Percentiles rank a stretch among this genome's conserved stretches.
phyloP scores from a whole-genome alignment of 2,329 filamentous ascomycete species.

The Trichophyton verrucosum region DNA sequence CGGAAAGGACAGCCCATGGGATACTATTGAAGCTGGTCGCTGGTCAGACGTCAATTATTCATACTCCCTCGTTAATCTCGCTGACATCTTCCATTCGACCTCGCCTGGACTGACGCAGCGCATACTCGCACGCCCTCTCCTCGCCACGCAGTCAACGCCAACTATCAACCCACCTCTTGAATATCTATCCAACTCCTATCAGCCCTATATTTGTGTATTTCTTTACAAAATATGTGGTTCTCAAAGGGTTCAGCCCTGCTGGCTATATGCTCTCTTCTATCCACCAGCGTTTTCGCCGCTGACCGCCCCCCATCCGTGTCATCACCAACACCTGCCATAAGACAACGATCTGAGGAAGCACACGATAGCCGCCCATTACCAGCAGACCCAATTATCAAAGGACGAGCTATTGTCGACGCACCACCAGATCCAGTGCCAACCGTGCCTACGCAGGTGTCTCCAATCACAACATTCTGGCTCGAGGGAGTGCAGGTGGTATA shows the following conservation, averaged over 20 bases:
- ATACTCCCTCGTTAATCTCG: background rate
- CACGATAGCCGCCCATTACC: background rate
- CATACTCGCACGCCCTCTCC: background rate
- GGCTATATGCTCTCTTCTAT: background rate
- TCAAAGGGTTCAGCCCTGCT: background rate
- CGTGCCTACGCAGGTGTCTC: slow-evolving; percentile 18
- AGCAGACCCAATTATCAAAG: background rate
- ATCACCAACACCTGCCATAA: background rate
- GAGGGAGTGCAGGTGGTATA: slow-evolving; percentile 15
- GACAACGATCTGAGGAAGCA: background rate
- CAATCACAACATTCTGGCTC: slow-evolving; percentile 19
- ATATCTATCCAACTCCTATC: background rate
- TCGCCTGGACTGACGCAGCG: background rate
- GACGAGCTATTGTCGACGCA: slow-evolving; percentile 20
- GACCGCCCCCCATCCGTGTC: background rate
- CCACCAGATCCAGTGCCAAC: slow-evolving; percentile 17
- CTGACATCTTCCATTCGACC: background rate
- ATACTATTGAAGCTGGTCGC: background rate
- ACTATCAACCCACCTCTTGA: background rate
- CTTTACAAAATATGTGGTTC: background rate
- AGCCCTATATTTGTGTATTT: background rate
- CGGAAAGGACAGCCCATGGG: background rate
- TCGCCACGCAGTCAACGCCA: background rate
- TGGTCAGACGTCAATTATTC: background rate
- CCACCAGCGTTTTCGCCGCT: background rate